Conservation (phyloP, 2,329 filamentous ascomycete species). For the Bipolaris bicolor region DNA sequence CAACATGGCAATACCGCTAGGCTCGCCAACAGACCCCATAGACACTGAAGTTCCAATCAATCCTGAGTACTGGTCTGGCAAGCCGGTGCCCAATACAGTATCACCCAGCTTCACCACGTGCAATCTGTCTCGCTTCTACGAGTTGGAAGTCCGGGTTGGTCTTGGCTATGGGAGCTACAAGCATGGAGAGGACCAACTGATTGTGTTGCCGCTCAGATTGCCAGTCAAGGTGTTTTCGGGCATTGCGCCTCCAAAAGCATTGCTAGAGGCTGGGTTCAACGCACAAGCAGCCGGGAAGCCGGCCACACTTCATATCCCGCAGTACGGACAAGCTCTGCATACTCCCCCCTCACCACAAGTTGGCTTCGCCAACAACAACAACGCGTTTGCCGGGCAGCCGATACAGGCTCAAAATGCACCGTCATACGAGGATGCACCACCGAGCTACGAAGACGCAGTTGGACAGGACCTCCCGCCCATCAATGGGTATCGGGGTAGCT, state of each 20-base stretch:
- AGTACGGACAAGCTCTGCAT: slow-evolving; percentile 25
- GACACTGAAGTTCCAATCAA: slow-evolving; percentile 74
- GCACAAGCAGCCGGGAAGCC: slow-evolving; percentile 23
- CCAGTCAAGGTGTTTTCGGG: slow-evolving; percentile 85
- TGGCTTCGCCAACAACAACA: slow-evolving; percentile 23
- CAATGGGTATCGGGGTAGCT: slow-evolving; percentile 72
- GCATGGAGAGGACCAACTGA: slow-evolving; percentile 68
- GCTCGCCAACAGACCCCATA: slow-evolving; percentile 61
- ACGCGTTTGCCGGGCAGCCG: slow-evolving; percentile 30
- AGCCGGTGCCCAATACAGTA: slow-evolving; percentile 80
- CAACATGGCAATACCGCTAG: slow-evolving; percentile 74
- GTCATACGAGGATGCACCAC: slow-evolving; percentile 77
- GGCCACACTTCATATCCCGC: slow-evolving; percentile 20
- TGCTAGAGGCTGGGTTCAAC: slow-evolving; percentile 69
- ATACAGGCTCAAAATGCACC: slow-evolving; percentile 41
- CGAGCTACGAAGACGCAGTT: slow-evolving; percentile 93
- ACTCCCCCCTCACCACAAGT: slow-evolving; percentile 35
- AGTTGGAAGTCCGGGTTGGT: slow-evolving; percentile 81
- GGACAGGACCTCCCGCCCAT: slow-evolving; percentile 77
- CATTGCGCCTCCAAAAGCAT: slow-evolving; percentile 77
- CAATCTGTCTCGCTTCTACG: slow-evolving; percentile 82
- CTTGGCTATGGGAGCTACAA: slow-evolving; percentile 72
- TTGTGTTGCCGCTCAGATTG: slow-evolving; percentile 79
- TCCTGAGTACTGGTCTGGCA: slow-evolving; percentile 72
- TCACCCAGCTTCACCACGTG: slow-evolving; percentile 87